These are phyloP conservation scores for Mortierella sp. DNA, from an alignment of 371 early-diverging fungal species.

Conservation along the genomic window DNA sequence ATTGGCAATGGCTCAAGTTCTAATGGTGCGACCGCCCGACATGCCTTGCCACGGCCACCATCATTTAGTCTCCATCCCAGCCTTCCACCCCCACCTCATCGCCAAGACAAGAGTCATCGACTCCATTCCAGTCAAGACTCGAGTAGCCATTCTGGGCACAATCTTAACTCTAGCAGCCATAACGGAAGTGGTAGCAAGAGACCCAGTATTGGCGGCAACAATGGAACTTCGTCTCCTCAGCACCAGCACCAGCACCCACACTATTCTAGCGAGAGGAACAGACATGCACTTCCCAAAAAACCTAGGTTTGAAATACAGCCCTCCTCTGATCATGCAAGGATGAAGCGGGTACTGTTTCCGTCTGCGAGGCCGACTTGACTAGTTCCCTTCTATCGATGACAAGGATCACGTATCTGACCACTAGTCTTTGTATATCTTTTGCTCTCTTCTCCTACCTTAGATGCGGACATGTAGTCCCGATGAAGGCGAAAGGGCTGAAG, in stretches of 20 bases:
- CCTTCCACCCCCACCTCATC: too few species aligned
- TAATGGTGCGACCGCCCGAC: too few species aligned
- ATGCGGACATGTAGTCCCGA: constrained; percentile 15
- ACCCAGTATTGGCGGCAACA: too few species aligned
- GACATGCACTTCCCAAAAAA: constrained; percentile 1
- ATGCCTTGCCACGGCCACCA: too few species aligned
- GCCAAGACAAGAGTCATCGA: too few species aligned
- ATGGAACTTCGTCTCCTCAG: not conserved
- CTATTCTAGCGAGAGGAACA: not conserved
- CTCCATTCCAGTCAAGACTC: too few species aligned
- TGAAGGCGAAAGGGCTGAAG: constrained; percentile 1
- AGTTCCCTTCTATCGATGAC: not conserved
- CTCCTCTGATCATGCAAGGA: constrained; percentile 9
- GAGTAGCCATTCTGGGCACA: too few species aligned
- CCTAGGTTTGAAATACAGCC: not conserved
- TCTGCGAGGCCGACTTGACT: not conserved
- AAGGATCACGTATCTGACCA: not conserved
- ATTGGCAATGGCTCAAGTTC: not conserved
- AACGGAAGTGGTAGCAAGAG: too few species aligned
- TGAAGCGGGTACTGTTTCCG: constrained; percentile 10
- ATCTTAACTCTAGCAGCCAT: too few species aligned
- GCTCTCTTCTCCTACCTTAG: constrained; percentile 2
- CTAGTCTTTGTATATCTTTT: not conserved
- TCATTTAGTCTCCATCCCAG: too few species aligned
- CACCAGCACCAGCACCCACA: not conserved